Evolutionary conservation across 2,329 filamentous ascomycete genomes (phyloP).

Genomic region (Rhexocercosporidium sp.): DNA sequence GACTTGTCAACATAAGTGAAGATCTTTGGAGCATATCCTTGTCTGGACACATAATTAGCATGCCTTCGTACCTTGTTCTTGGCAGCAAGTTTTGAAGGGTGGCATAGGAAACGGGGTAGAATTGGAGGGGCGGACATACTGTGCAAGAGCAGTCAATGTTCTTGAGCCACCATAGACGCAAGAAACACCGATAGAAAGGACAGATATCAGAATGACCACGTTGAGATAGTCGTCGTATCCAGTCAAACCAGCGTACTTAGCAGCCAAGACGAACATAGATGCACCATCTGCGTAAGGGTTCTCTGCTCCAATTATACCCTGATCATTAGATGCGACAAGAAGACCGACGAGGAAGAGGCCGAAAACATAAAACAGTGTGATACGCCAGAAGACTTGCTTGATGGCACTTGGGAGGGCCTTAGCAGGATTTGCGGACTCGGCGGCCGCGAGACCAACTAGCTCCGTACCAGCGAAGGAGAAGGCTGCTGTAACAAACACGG

Average conservation of each 20-base stretch:
- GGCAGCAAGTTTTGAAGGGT: too few relatives aligned
- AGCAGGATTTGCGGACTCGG: constrained; percentile 75
- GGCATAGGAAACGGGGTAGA: too few relatives aligned
- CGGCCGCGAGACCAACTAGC: constrained; percentile 75
- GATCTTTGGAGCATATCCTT: constrained; percentile 73
- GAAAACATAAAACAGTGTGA: constrained; percentile 85
- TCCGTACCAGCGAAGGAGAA: constrained; percentile 80
- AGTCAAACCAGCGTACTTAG: neutral
- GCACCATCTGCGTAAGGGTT: neutral
- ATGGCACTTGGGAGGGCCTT: constrained; percentile 83
- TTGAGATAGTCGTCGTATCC: neutral
- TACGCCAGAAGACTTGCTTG: constrained; percentile 94
- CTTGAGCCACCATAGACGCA: constrained; percentile 3
- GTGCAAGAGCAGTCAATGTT: constrained; percentile 10
- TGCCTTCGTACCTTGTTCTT: constrained; percentile 36
- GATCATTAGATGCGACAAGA: neutral
- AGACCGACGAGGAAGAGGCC: constrained; percentile 59
- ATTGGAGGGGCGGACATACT: neutral
- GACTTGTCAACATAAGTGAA: constrained; percentile 14
- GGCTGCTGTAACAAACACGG: constrained; percentile 75
- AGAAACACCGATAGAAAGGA: neutral
- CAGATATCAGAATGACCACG: constrained; percentile 1
- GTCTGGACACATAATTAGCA: constrained; percentile 84
- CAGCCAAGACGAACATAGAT: constrained; percentile 12
- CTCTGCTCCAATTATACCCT: neutral